These are phyloP conservation scores for Glebionis coronaria DNA, from an alignment of 129 eudicot species.

Conservation along the genomic window DNA sequence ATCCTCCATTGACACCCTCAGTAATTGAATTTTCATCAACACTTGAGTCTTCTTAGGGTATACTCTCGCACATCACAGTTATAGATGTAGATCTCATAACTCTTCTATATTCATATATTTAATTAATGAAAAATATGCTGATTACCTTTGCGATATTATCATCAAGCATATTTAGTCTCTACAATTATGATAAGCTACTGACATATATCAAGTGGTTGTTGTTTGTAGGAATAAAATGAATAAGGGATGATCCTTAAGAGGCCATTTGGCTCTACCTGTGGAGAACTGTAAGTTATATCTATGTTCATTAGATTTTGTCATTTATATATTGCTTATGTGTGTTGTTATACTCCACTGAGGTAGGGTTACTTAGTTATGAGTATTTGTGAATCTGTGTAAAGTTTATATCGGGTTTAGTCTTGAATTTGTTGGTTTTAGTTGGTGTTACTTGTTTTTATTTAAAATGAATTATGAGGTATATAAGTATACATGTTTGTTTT, in stretches of 20 bases:
- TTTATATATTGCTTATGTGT: constrained; percentile 7
- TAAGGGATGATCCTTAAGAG: constrained; percentile 84
- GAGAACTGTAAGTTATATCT: constrained; percentile 66
- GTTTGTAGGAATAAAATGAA: constrained; percentile 69
- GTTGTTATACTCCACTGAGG: constrained; percentile 17
- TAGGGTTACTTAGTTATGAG: constrained; percentile 3
- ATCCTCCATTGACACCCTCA: too few relatives aligned
- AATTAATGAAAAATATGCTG: too few relatives aligned
- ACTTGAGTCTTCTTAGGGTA: too few relatives aligned
- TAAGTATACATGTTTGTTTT: neutral
- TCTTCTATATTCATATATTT: too few relatives aligned
- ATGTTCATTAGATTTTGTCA: constrained; percentile 13
- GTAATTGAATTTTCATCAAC: too few relatives aligned
- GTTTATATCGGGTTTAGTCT: constrained; percentile 30
- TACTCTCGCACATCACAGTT: too few relatives aligned
- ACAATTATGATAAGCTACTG: constrained; percentile 10
- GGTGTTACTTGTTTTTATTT: neutral
- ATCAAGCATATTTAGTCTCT: constrained; percentile 10
- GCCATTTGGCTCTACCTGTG: constrained; percentile 81
- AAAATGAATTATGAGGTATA: constrained; percentile 6
- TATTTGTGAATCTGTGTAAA: constrained; percentile 17
- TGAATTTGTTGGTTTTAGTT: constrained; percentile 26
- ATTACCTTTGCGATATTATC: neutral
- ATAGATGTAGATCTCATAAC: too few relatives aligned
- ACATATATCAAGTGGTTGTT: constrained; percentile 18